Evolutionary conservation across 2,329 filamentous ascomycete genomes (phyloP).

Genomic region (Aspergillus awamori): DNA sequence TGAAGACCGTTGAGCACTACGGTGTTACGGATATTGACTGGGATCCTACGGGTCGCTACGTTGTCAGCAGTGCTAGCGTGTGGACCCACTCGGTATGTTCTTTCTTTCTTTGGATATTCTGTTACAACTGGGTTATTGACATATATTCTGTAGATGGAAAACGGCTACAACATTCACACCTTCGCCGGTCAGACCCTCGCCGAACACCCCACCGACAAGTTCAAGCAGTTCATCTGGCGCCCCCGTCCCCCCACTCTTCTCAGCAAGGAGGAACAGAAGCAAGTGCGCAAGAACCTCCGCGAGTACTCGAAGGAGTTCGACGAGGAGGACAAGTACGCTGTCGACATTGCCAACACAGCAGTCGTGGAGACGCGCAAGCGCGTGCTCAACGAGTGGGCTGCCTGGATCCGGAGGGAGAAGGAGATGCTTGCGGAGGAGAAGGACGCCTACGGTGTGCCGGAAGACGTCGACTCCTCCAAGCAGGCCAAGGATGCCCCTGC

Average conservation of each 20-base stretch:
- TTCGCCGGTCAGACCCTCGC: slow-evolving; percentile 88
- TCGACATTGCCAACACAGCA: slow-evolving; percentile 89
- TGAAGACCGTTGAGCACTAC: slow-evolving; percentile 94
- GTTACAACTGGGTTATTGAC: slow-evolving; percentile 2
- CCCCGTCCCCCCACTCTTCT: slow-evolving; percentile 89
- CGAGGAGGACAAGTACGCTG: slow-evolving; percentile 90
- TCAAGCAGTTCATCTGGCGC: slow-evolving; percentile 97
- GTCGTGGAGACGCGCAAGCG: slow-evolving; percentile 85
- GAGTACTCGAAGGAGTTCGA: slow-evolving; percentile 96
- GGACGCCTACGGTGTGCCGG: slow-evolving; percentile 66
- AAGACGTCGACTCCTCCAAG: slow-evolving; percentile 64
- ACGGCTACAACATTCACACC: slow-evolving; percentile 97
- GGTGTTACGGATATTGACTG: slow-evolving; percentile 97
- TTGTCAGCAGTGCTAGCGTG: slow-evolving; percentile 87
- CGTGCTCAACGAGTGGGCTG: slow-evolving; percentile 84
- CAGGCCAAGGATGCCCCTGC: slow-evolving; percentile 53
- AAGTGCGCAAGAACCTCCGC: slow-evolving; percentile 95
- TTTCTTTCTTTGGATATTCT: slow-evolving; percentile 9
- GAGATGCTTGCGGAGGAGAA: slow-evolving; percentile 73
- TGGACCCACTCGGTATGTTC: slow-evolving; percentile 91
- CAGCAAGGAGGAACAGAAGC: slow-evolving; percentile 94
- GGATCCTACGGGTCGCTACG: slow-evolving; percentile 94
- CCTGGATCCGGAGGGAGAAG: slow-evolving; percentile 76
- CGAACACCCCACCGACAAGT: slow-evolving; percentile 91
- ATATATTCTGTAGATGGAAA: slow-evolving; percentile 76